phyloP scores from a whole-genome alignment of 106 monocot genomes.

The Hemerocallis citrina region DNA sequence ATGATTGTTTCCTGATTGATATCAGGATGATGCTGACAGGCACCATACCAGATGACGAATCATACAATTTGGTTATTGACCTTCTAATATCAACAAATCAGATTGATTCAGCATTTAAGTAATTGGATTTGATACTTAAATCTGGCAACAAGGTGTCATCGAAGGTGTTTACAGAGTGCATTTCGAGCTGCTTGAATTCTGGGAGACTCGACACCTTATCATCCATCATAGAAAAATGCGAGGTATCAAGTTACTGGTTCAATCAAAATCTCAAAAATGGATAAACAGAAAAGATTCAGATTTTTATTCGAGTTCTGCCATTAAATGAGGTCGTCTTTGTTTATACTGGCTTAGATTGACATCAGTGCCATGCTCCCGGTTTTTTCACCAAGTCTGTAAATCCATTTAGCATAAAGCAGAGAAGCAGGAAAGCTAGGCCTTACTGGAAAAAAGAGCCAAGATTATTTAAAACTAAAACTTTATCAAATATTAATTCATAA shows the following conservation, averaged over 20 bases:
- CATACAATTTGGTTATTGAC: slow-evolving; percentile 72
- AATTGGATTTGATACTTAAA: slow-evolving; percentile 56
- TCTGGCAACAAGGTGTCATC: slow-evolving; percentile 58
- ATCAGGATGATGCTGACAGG: slow-evolving; percentile 89
- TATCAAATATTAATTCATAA: too few species aligned
- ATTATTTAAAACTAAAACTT: too few species aligned
- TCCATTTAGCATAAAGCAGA: too few species aligned
- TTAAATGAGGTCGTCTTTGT: not conserved
- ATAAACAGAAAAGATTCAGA: not conserved
- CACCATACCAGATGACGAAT: slow-evolving; percentile 64
- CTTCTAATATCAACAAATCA: slow-evolving; percentile 49
- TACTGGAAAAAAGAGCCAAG: too few species aligned
- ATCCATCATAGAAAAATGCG: slow-evolving; percentile 87
- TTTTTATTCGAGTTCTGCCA: not conserved
- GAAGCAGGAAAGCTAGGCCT: too few species aligned
- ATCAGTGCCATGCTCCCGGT: too few species aligned
- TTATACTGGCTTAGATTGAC: too few species aligned
- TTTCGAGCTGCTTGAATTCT: slow-evolving; percentile 42
- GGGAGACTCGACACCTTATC: slow-evolving; percentile 70
- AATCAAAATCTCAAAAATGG: not conserved
- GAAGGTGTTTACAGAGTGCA: slow-evolving; percentile 48
- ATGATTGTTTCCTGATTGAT: slow-evolving; percentile 40
- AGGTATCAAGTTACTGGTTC: slow-evolving; percentile 37
- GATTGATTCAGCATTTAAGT: slow-evolving; percentile 69
- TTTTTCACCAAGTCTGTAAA: too few species aligned